Evolutionary conservation across 139 green algal species (phyloP).

Genomic region (Gonium pectorale): DNA sequence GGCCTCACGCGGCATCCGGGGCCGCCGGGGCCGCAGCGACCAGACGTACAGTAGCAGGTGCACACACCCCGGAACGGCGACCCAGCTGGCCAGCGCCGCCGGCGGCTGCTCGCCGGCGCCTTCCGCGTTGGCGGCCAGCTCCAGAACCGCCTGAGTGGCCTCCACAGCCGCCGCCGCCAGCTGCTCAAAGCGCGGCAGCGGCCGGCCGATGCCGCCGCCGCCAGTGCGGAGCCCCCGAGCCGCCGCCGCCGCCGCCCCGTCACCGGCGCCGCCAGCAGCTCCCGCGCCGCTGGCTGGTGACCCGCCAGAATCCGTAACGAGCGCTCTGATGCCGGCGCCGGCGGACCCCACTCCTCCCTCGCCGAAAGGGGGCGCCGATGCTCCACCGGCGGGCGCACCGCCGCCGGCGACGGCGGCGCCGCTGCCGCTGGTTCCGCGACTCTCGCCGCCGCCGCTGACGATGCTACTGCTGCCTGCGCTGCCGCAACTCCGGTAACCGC

Average conservation of each 20-base stretch:
- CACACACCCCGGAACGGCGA: constrained; percentile 18
- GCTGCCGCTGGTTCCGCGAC: not conserved
- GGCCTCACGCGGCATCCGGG: not conserved
- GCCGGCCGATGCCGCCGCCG: not conserved
- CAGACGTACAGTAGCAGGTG: constrained; percentile 11
- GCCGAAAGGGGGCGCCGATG: too few species aligned
- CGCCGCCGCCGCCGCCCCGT: constrained; percentile 5
- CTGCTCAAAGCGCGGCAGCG: constrained; percentile 10
- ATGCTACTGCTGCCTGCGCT: not conserved
- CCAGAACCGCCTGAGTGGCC: constrained; percentile 15
- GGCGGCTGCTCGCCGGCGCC: too few species aligned
- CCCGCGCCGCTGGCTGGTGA: not conserved
- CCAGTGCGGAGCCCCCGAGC: not conserved
- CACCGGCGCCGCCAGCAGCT: not conserved
- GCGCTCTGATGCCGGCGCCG: too few species aligned
- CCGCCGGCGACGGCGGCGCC: not conserved
- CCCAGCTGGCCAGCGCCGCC: constrained; percentile 4
- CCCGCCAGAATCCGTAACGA: not conserved
- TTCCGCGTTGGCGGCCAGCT: too few species aligned
- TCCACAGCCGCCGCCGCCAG: constrained; percentile 22
- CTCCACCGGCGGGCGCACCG: not conserved
- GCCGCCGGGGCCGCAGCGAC: not conserved
- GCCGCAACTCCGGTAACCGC: too few species aligned
- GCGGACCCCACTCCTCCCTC: too few species aligned
- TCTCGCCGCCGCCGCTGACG: not conserved